Percentiles rank a stretch among this genome's conserved stretches.
phyloP scores from a whole-genome alignment of 2,329 filamentous ascomycete genomes.

The Sarocladium brachiariae region DNA sequence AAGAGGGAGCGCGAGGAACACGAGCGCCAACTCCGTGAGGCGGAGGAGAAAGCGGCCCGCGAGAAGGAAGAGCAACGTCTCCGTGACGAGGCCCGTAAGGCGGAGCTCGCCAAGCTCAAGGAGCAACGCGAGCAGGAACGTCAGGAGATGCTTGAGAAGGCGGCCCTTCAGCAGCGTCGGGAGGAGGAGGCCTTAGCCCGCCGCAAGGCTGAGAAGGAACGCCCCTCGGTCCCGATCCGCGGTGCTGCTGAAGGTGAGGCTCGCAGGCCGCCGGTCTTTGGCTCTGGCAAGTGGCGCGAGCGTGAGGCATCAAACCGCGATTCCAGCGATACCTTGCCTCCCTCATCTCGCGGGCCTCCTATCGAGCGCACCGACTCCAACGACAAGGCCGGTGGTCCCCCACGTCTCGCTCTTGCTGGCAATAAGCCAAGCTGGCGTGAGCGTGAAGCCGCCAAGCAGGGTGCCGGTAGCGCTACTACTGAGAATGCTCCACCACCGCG shows the following conservation, averaged over 20 bases:
- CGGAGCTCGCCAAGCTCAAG: constrained; percentile 59
- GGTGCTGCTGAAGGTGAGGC: constrained; percentile 27
- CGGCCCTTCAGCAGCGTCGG: constrained; percentile 66
- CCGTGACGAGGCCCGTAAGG: constrained; percentile 73
- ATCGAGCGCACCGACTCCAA: constrained; percentile 42
- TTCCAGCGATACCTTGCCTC: constrained; percentile 23
- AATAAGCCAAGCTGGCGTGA: constrained; percentile 67
- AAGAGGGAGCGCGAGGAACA: constrained; percentile 78
- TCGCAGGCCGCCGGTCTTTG: constrained; percentile 26
- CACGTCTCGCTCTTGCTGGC: constrained; percentile 54
- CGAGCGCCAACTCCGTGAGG: constrained; percentile 70
- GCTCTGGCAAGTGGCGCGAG: constrained; percentile 37
- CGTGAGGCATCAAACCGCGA: constrained; percentile 24
- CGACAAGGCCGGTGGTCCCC: constrained; percentile 44
- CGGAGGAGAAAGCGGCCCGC: constrained; percentile 71
- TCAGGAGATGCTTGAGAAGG: constrained; percentile 60
- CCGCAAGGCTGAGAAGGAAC: constrained; percentile 59
- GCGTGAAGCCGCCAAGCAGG: constrained; percentile 50
- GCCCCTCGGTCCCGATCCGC: constrained; percentile 15
- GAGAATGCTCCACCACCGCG: constrained; percentile 37
- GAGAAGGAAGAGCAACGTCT: constrained; percentile 83
- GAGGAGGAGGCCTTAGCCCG: constrained; percentile 84
- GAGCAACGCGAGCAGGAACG: constrained; percentile 60
- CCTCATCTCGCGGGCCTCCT: constrained; percentile 22
- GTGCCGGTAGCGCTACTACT: constrained; percentile 25